A percentile compares a stretch with the other conserved stretches of the same genome.
Conservation (phyloP, 192 early-diverging fungal species). For the Phlyctochytrium planicorne region DNA sequence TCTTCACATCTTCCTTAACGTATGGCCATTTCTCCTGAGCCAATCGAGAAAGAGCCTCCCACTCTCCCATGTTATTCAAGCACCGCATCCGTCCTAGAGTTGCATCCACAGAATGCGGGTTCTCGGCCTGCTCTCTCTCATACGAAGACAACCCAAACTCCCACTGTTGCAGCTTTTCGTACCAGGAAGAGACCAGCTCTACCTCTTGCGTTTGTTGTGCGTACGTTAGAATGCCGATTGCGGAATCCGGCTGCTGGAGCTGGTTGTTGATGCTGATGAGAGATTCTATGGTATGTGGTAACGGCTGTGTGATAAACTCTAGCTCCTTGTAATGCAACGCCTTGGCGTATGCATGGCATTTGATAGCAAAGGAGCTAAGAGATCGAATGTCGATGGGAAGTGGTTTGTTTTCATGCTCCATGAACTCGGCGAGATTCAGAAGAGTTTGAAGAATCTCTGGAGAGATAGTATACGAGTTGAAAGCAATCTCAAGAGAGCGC, state of each 20-base stretch:
- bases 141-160: constrained; percentile 89
- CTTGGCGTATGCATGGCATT: constrained; percentile 95
- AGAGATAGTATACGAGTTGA: constrained; percentile 67
- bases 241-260: constrained; percentile 94
- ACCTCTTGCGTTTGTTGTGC: constrained; percentile 80
- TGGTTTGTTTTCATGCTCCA: constrained; percentile 97
- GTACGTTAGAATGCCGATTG: constrained; percentile 88
- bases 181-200: constrained; percentile 88
- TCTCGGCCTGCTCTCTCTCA: constrained; percentile 72
- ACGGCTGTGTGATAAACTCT: constrained; percentile 82
- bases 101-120: constrained; percentile 75
- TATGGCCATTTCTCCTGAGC: constrained; percentile 69
- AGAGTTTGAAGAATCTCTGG: constrained; percentile 80
- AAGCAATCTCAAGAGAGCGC: constrained; percentile 67
- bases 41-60: constrained; percentile 77
- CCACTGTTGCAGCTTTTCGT: constrained; percentile 89
- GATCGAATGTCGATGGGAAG: constrained; percentile 90
- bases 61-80: constrained; percentile 88
- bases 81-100: constrained; percentile 86
- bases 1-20: constrained; percentile 59
- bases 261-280: constrained; percentile 94
- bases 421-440: constrained; percentile 81
- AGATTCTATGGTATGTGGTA: constrained; percentile 82
- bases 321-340: constrained; percentile 97
- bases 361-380: constrained; percentile 83